A percentile compares a stretch with the other conserved stretches of the same genome.
These are phyloP conservation scores for Sapria himalayana DNA, from an alignment of 345 rosid genomes.

Conservation along the genomic window DNA sequence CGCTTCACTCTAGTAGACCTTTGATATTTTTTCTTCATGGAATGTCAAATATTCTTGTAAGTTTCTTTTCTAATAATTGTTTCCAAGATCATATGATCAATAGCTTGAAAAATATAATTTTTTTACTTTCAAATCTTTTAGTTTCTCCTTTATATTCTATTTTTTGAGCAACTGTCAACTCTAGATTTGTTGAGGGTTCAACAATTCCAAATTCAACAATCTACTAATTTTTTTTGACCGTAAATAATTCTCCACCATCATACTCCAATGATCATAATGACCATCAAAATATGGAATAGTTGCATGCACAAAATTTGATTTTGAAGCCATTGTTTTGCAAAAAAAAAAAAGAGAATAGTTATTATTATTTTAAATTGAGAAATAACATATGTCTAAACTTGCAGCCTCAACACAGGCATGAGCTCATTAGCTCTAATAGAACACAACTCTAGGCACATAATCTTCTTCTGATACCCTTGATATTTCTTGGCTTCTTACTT, in stretches of 20 bases:
- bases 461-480: too few species aligned
- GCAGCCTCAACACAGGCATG: too few species aligned
- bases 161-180: too few species aligned
- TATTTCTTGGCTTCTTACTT: too few species aligned
- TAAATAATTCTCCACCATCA: too few species aligned
- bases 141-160: not conserved
- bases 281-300: not conserved
- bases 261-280: not conserved
- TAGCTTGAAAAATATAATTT: conserved; percentile 4
- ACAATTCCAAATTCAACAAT: too few species aligned
- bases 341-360: not conserved
- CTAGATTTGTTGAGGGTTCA: too few species aligned
- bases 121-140: not conserved
- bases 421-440: too few species aligned
- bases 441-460: too few species aligned
- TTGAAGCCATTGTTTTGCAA: not conserved
- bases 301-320: conserved; percentile 1
- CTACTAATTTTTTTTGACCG: not conserved
- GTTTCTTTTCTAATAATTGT: not conserved
- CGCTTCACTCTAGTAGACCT: not conserved
- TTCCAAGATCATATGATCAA: not conserved
- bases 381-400: too few species aligned
- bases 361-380: not conserved
- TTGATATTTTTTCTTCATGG: not conserved
- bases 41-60: not conserved